phyloP scores from a whole-genome alignment of 1,284 basidiomycete species.

The Ganoderma sinense region DNA sequence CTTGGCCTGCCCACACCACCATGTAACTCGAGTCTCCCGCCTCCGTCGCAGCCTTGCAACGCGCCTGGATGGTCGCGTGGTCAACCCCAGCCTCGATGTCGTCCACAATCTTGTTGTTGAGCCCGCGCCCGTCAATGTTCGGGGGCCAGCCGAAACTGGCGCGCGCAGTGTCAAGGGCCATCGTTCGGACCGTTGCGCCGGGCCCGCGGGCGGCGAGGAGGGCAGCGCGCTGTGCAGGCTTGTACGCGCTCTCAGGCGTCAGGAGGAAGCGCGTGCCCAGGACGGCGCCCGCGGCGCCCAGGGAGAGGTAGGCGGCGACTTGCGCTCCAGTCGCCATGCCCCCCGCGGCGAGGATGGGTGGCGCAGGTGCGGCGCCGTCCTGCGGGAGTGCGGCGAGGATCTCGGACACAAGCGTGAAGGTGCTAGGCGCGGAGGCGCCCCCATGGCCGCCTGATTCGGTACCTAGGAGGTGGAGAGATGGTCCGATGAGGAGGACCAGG shows the following conservation, averaged over 20 bases:
- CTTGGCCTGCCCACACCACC: constrained; percentile 75
- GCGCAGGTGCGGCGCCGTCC: constrained; percentile 43
- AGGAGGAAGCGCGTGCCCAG: constrained; percentile 78
- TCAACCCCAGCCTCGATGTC: constrained; percentile 63
- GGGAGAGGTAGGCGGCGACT: constrained; percentile 66
- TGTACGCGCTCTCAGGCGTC: constrained; percentile 70
- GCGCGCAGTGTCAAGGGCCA: constrained; percentile 71
- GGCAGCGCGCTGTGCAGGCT: constrained; percentile 59
- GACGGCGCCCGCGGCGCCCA: constrained; percentile 72
- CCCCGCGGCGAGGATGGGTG: constrained; percentile 70
- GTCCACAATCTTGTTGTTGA: constrained; percentile 63
- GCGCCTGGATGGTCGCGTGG: constrained; percentile 50
- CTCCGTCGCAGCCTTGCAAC: constrained; percentile 52
- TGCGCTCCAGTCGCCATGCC: constrained; percentile 61
- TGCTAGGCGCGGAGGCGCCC: constrained; percentile 57
- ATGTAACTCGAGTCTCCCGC: constrained; percentile 57
- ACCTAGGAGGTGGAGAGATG: constrained; percentile 51
- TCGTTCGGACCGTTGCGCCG: constrained; percentile 62
- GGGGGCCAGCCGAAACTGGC: constrained; percentile 70
- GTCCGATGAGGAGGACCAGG: constrained; percentile 1
- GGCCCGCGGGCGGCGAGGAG: constrained; percentile 56
- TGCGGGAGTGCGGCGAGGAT: constrained; percentile 54
- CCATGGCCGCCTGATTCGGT: constrained; percentile 83
- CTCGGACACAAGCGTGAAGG: constrained; percentile 65
- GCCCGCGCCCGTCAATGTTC: constrained; percentile 70